phyloP scores from a whole-genome alignment of 164 flowering plant species.

The Buxus sempervirens region DNA sequence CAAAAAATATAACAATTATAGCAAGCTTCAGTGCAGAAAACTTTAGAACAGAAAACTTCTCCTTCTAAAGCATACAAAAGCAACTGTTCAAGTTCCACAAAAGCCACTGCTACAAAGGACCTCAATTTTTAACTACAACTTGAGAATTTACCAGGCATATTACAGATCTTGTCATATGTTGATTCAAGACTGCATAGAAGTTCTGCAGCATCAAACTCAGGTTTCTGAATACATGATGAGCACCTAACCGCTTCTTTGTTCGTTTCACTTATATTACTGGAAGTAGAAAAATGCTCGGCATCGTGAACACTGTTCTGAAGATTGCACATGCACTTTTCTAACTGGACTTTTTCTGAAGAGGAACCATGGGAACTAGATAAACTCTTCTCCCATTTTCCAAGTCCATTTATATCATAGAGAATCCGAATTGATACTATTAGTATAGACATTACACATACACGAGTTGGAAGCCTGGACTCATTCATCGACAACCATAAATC shows the following conservation, averaged over 20 bases:
- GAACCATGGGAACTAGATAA: conserved; percentile 24
- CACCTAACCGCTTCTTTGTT: conserved; percentile 5
- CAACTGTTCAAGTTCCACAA: neutral
- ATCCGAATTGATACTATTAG: conserved; percentile 69
- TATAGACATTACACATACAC: conserved; percentile 75
- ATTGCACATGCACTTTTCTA: neutral
- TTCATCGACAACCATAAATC: conserved; percentile 67
- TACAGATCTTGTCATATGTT: conserved; percentile 33
- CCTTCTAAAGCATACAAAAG: neutral
- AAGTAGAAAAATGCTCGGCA: conserved; percentile 12
- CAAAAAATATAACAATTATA: neutral
- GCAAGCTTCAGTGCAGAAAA: neutral
- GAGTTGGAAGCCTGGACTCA: conserved; percentile 62
- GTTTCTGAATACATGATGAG: conserved; percentile 20
- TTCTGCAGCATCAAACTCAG: conserved; percentile 35
- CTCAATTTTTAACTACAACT: neutral
- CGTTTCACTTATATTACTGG: conserved; percentile 4
- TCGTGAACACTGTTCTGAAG: neutral
- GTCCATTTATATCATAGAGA: conserved; percentile 69
- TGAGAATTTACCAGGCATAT: conserved; percentile 39
- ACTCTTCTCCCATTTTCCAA: conserved; percentile 63
- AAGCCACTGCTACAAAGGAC: neutral
- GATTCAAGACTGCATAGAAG: conserved; percentile 49
- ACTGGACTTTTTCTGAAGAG: conserved; percentile 11
- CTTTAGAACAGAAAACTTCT: neutral